Base-by-base conservation (phyloP, 73 alveolate species). In the Paramecium pentaurelia region DNA sequence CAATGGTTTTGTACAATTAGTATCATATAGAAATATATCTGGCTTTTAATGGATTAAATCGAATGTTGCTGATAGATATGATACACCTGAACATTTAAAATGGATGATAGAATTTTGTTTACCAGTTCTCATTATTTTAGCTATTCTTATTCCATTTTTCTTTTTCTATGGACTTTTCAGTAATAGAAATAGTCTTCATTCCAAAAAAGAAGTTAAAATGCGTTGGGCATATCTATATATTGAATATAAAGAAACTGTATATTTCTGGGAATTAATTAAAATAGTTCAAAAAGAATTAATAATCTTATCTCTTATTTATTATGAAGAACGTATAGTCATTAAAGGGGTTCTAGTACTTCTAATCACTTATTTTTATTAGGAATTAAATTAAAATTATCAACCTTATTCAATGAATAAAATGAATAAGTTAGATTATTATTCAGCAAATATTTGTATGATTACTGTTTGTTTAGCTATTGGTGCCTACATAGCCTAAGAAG, bases 211-310 rank as follows among this genome's bases (percentile, higher is more conserved):
- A 16, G 25, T 32, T 8, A 75, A 28, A 75, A 30, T 37, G 64
- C 20, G 37, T 34, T 75, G 42, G 49, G 88, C 40, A 10, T 75
- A 75, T 75, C 8, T 75, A 22, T 34, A 75, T 6, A 6, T n/a
- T 75, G 88, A 75, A 27, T 75, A 75, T n/a, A 37, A 32, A 20
- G 14, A 36, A 14, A 32, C 38, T 3, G 88, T 60, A 14, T 75
- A 75, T 14, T 75, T 75, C 32, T 75, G 88, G 88, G 88, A 75
- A 40, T 37, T 75, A n/a, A 11, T 75, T 34, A 75, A 75, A 75
- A 34, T 75, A 1, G 6, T 34, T 14, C 20, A 34, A 75, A 75
- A 40, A 75, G 88, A 75, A 34, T 18, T 40, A n/a, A 75, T 75
- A 0, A 75, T 75, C 37, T 18, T 75, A 75, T 34, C 49, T 3